Evolutionary conservation across 148 eudicot species (phyloP), one percentile per base, ranked within the genome.

Genomic region (Cornus suecica): DNA sequence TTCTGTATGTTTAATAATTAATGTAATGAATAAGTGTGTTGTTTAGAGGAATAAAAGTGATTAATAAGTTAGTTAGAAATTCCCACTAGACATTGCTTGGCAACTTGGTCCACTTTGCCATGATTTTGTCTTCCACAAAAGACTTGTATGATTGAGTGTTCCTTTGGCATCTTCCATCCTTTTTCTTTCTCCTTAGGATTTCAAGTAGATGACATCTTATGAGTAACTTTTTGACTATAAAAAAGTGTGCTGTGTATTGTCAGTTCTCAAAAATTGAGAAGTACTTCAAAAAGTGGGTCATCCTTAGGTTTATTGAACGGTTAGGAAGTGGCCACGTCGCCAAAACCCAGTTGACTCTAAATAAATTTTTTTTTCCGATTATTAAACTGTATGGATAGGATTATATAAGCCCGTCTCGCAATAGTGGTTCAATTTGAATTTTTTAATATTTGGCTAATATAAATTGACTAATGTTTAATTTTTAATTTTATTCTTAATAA

Each of bases 71-170:
- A 58, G 54, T 48, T 48, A 48, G 20, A 48, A 58, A 7, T 18
- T 18, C 24, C 62, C 23, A 18, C 8, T 58, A 5, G 24, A 58
- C 24, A 58, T 58, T 58, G 23, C 62, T 58, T 58, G 24, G 24
- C 24, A 32, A 20, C 25, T 24, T 51, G 22, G 13, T 32, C 74
- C 20, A 20, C 10, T 22, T 54, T n/a, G 9, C 62, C 20, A 71
- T 71, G 65, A 71, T 71, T 25, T 11, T 71, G 74, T 56, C 74
- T 65, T n/a, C 74, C 65, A 71, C 74, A 71, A 52, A 54, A 30
- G 13, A 71, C 18, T 30, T 22, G 64, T 2, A 29, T 30, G 41
- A 71, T 71, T 56, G 65, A 71, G 74, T 56, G 8, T 58, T 58
- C 62, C 6, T 8, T 58, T 58, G 62, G 62, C 62, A 58, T 58